A percentile compares a stretch with the other conserved stretches of the same genome.
Conservation (phyloP, 306 rosid genomes). For the Cucurbita maxima region DNA sequence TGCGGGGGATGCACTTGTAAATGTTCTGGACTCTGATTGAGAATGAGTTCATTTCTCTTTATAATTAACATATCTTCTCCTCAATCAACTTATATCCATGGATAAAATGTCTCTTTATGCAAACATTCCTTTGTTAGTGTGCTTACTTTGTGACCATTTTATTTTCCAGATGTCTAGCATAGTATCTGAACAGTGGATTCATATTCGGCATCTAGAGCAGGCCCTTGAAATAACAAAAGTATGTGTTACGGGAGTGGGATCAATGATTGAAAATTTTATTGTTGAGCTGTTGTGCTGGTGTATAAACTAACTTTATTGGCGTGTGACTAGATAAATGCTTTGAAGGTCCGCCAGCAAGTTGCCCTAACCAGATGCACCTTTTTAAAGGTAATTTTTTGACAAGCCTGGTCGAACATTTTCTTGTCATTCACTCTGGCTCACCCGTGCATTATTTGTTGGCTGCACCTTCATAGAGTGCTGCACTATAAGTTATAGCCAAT, state of each 20-base stretch:
- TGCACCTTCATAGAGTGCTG: neutral
- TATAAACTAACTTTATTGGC: slow-evolving; percentile 9
- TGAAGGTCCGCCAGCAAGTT: slow-evolving; percentile 27
- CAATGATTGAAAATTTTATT: neutral
- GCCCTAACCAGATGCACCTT: slow-evolving; percentile 39
- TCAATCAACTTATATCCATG: neutral
- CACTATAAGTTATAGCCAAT: neutral
- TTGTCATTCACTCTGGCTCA: neutral
- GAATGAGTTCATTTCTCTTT: neutral
- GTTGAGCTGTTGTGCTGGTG: neutral
- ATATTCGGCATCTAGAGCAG: slow-evolving; percentile 89
- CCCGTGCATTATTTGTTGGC: neutral
- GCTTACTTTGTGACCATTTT: slow-evolving; percentile 9
- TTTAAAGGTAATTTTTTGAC: slow-evolving; percentile 38
- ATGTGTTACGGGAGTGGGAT: slow-evolving; percentile 9
- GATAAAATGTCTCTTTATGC: neutral
- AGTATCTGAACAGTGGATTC: slow-evolving; percentile 82
- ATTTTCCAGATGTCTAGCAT: slow-evolving; percentile 47
- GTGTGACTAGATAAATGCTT: slow-evolving; percentile 35
- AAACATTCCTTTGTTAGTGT: neutral
- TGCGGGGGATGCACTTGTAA: neutral
- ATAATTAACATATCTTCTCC: neutral
- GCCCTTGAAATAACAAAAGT: slow-evolving; percentile 69
- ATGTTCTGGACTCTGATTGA: neutral
- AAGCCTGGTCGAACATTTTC: neutral